Evolutionary conservation across 2,329 filamentous ascomycete species (phyloP).

Genomic region (Dactylellina parvicollis): DNA sequence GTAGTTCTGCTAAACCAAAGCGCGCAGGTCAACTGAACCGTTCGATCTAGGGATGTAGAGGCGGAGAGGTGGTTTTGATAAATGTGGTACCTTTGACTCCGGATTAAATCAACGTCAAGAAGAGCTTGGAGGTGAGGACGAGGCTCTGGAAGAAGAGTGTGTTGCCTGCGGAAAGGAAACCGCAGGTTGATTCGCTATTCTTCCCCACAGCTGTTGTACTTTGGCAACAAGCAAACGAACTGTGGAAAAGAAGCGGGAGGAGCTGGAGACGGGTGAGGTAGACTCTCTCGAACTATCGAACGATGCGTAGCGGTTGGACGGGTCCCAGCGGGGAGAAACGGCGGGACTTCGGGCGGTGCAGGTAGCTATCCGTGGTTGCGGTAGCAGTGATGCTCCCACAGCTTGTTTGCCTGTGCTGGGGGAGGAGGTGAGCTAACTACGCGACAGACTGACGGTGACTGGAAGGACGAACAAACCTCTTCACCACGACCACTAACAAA

Average conservation of each 20-base stretch:
- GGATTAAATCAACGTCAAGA: not conserved
- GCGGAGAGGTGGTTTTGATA: not conserved
- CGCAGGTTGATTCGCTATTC: conserved; percentile 18
- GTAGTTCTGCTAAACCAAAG: conserved; percentile 11
- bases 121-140: conserved; percentile 14
- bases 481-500: too few species aligned
- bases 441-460: conserved; percentile 5
- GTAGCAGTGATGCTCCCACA: conserved; percentile 24
- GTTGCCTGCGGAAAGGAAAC: conserved; percentile 27
- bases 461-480: not conserved
- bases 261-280: not conserved
- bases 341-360: not conserved
- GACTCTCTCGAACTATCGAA: not conserved
- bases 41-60: not conserved
- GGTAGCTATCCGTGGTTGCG: conserved; percentile 44
- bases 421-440: conserved; percentile 13
- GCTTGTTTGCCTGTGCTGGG: conserved; percentile 24
- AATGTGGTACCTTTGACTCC: not conserved
- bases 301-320: conserved; percentile 5
- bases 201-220: conserved; percentile 17
- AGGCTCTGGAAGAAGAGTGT: conserved; percentile 34
- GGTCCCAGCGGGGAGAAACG: not conserved
- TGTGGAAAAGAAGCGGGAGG: not conserved
- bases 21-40: not conserved
- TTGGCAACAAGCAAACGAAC: not conserved